Percentiles rank a stretch among this genome's conserved stretches.
phyloP scores from a whole-genome alignment of 345 rosid genomes.

The Firmiana major region DNA sequence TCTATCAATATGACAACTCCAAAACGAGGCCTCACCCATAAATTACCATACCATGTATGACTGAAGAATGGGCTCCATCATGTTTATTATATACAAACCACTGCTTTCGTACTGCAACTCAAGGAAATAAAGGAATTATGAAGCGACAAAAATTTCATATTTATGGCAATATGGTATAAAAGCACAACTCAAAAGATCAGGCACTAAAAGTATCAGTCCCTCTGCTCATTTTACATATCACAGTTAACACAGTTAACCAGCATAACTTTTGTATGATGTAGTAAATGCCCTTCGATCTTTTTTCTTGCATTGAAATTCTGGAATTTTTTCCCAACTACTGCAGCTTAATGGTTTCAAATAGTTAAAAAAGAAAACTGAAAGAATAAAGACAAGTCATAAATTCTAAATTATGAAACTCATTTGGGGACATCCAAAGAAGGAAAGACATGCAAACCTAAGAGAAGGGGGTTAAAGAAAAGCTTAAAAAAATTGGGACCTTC shows the following conservation, averaged over 20 bases:
- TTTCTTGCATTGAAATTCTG: background rate
- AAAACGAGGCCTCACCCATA: constrained; percentile 11
- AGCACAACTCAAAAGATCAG: constrained; percentile 5
- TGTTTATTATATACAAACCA: constrained; percentile 61
- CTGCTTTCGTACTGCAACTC: constrained; percentile 83
- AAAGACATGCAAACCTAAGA: background rate
- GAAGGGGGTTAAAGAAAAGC: background rate
- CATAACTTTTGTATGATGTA: background rate
- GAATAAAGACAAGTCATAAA: background rate
- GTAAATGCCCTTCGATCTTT: background rate
- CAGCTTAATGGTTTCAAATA: background rate
- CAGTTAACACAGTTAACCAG: background rate
- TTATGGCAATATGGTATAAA: background rate
- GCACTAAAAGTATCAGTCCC: background rate
- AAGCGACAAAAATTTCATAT: constrained; percentile 3
- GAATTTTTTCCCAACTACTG: background rate
- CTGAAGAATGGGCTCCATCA: constrained; percentile 45
- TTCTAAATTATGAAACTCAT: background rate
- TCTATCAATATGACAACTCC: constrained; percentile 1
- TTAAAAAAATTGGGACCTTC: constrained; percentile 10
- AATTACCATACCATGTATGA: constrained; percentile 71
- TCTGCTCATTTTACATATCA: constrained; percentile 3
- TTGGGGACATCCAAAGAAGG: background rate
- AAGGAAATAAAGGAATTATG: background rate
- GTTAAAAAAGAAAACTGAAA: background rate